Conservation (phyloP, 1,284 basidiomycete genomes). For the Cutaneotrichosporon curvatum region DNA sequence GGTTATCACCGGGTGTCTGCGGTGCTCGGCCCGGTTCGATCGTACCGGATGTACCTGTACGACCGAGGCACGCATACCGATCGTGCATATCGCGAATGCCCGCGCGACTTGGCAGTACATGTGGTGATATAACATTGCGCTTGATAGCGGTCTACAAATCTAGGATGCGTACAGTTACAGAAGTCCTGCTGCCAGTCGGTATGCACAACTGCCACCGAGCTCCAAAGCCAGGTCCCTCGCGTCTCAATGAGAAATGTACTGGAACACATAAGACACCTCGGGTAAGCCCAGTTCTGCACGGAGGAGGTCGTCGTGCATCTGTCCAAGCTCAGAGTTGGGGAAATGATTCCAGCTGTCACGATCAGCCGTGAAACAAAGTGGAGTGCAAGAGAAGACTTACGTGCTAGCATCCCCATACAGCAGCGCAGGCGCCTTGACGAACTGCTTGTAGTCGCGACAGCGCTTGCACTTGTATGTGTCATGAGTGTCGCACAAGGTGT, state of each 20-base stretch:
- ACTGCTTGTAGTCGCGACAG: slow-evolving; percentile 81
- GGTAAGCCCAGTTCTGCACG: slow-evolving; percentile 77
- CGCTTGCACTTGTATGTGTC: slow-evolving; percentile 97
- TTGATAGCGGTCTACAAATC: too few species aligned
- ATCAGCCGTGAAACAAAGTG: not conserved
- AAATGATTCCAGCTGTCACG: slow-evolving; percentile 89
- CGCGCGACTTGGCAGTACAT: too few species aligned
- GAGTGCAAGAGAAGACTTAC: slow-evolving; percentile 56
- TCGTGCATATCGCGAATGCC: too few species aligned
- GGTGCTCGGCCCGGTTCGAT: too few species aligned
- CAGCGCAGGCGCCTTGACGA: slow-evolving; percentile 72
- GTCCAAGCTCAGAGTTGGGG: slow-evolving; percentile 75
- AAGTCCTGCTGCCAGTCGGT: too few species aligned
- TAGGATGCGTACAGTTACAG: too few species aligned
- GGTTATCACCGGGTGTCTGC: too few species aligned
- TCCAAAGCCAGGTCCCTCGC: not conserved
- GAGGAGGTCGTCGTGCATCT: slow-evolving; percentile 91
- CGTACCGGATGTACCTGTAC: too few species aligned
- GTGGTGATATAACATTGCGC: too few species aligned
- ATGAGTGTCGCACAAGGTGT: slow-evolving; percentile 87
- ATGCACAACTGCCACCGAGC: too few species aligned
- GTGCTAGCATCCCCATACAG: slow-evolving; percentile 96
- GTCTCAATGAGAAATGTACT: slow-evolving; percentile 58
- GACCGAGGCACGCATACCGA: too few species aligned
- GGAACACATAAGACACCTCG: slow-evolving; percentile 86